A percentile compares a stretch with the other conserved stretches of the same genome.
phyloP scores from a whole-genome alignment of 352 stramenopile genomes.

The Globisporangium nagaii region DNA sequence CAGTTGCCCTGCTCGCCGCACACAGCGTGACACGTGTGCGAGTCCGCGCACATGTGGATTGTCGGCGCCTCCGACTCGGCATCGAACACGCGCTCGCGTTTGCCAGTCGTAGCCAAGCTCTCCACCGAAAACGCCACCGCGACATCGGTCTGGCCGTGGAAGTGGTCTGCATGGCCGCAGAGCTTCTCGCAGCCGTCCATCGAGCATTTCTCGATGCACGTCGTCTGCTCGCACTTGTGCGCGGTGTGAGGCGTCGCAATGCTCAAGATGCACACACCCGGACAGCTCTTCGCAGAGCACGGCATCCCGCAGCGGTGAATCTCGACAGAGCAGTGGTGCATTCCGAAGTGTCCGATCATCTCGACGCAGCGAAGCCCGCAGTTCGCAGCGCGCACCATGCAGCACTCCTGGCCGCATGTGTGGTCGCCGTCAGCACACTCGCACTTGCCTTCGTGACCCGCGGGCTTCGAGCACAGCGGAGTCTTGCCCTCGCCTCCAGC shows the following conservation, averaged over 20 bases:
- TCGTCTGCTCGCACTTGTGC: conserved; percentile 60
- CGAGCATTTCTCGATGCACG: conserved; percentile 51
- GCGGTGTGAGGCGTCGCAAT: conserved; percentile 39
- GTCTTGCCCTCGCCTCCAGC: conserved; percentile 18
- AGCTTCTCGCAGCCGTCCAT: conserved; percentile 54
- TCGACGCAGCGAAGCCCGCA: conserved; percentile 42
- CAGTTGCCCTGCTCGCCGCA: conserved; percentile 63
- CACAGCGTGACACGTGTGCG: conserved; percentile 46
- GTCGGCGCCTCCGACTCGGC: conserved; percentile 26
- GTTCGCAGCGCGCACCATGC: conserved; percentile 34
- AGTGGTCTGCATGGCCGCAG: conserved; percentile 53
- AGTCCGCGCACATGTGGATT: conserved; percentile 57
- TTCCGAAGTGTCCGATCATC: conserved; percentile 32
- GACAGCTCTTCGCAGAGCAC: conserved; percentile 41
- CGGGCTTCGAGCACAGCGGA: conserved; percentile 39
- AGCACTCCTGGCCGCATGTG: conserved; percentile 49
- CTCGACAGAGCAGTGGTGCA: conserved; percentile 50
- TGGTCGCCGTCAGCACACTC: conserved; percentile 60
- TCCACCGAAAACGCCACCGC: conserved; percentile 45
- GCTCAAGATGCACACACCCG: conserved; percentile 39
- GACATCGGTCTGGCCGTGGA: conserved; percentile 51
- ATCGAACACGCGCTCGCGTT: conserved; percentile 34
- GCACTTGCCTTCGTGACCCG: conserved; percentile 61
- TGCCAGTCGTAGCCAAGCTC: conserved; percentile 18
- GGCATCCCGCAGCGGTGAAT: conserved; percentile 50